Evolutionary conservation across 163 green algal genomes (phyloP).

Genomic region (Chloromonas sp.): DNA sequence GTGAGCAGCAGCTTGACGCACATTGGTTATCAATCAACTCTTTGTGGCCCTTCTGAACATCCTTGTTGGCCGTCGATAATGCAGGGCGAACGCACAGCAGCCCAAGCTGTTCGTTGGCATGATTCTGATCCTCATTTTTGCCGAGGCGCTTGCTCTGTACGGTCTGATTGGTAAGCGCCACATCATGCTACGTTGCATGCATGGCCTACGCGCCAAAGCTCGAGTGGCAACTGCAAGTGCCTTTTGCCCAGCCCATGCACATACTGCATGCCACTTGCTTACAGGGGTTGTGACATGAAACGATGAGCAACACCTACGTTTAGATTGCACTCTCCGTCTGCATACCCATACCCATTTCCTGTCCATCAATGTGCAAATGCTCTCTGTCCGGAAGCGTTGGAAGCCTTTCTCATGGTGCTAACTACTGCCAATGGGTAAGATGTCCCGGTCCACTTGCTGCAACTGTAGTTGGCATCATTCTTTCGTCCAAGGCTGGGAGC

Average conservation of each 20-base stretch:
- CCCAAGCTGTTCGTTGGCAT: constrained; percentile 99
- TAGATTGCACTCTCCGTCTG: no score
- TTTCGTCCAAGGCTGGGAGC: constrained; percentile 77
- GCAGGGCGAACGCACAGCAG: constrained; percentile 96
- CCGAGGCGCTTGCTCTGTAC: constrained; percentile 96
- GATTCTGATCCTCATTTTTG: constrained; percentile 99
- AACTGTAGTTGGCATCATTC: constrained; percentile 88
- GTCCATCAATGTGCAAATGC: background rate
- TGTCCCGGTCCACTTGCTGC: background rate
- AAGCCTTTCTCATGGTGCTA: no score
- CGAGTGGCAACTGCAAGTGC: background rate
- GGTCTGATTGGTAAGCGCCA: constrained; percentile 81
- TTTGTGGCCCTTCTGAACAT: no score
- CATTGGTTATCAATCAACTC: no score
- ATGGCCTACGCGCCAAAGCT: background rate
- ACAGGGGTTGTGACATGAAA: no score
- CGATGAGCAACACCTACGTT: no score
- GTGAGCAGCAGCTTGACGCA: constrained; percentile 28
- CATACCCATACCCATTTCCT: no score
- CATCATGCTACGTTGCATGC: background rate
- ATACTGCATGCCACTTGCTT: no score
- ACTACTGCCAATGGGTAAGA: background rate
- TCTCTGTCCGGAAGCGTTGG: background rate
- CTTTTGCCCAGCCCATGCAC: no score
- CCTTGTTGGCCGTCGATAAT: no score